These are phyloP conservation scores for Magnolia sinica DNA, from an alignment of 164 flowering plant species.

Conservation along the genomic window DNA sequence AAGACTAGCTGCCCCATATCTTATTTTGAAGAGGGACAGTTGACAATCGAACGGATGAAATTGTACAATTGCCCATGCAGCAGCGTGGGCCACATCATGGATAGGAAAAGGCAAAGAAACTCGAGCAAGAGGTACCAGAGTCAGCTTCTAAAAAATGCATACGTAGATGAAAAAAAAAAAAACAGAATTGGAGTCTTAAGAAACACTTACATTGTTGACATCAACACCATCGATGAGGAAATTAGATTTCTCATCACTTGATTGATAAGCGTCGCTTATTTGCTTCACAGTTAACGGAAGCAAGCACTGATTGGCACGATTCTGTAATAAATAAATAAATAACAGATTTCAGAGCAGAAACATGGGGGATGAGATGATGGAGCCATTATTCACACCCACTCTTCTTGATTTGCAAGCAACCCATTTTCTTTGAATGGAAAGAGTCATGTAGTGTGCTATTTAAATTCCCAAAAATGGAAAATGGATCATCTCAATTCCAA, in stretches of 20 bases:
- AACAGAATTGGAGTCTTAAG: not conserved
- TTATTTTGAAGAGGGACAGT: too few relatives aligned
- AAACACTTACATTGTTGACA: slow-evolving; percentile 49
- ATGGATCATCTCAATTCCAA: not conserved
- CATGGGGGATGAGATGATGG: too few relatives aligned
- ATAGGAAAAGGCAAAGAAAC: not conserved
- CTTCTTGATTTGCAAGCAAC: not conserved
- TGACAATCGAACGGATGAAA: not conserved
- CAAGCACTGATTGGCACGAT: slow-evolving; percentile 58
- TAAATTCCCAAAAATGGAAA: not conserved
- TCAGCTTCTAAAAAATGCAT: not conserved
- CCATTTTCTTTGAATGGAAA: too few relatives aligned
- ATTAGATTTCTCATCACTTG: slow-evolving; percentile 55
- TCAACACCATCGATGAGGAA: slow-evolving; percentile 70
- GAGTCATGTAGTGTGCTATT: too few relatives aligned
- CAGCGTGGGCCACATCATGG: not conserved
- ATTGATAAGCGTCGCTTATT: slow-evolving; percentile 41
- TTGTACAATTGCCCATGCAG: not conserved
- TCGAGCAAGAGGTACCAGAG: not conserved
- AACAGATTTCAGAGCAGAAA: not conserved
- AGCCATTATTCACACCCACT: not conserved
- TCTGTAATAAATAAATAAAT: slow-evolving; percentile 35
- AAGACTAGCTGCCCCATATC: too few relatives aligned
- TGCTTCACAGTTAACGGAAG: slow-evolving; percentile 88
- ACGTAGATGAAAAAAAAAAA: not conserved